A percentile compares a stretch with the other conserved stretches of the same genome.
Evolutionary conservation across 805 yeast species (phyloP).

Genomic region (Saccharomyces paradoxus): DNA sequence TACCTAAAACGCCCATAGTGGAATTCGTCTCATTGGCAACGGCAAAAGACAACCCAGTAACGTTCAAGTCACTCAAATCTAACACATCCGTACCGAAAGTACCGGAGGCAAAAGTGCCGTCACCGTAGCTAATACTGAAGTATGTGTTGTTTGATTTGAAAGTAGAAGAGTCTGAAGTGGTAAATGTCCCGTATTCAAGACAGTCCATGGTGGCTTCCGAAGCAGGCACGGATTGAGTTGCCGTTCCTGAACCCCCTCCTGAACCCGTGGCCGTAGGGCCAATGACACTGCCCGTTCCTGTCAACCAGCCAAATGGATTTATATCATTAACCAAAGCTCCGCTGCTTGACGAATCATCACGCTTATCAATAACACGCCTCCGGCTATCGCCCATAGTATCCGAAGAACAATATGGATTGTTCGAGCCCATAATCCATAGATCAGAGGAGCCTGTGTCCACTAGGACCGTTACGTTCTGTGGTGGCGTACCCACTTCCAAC

Average conservation of each 20-base stretch:
- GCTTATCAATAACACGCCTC: neutral
- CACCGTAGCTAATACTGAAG: constrained; percentile 46
- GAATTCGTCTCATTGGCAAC: constrained; percentile 62
- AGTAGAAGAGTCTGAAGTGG: constrained; percentile 15
- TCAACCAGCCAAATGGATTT: constrained; percentile 4
- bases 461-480: constrained; percentile 46
- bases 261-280: neutral
- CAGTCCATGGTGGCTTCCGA: constrained; percentile 32
- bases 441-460: constrained; percentile 77
- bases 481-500: constrained; percentile 48
- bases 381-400: neutral
- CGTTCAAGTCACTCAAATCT: constrained; percentile 40
- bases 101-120: constrained; percentile 39
- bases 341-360: neutral
- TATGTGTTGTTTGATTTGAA: constrained; percentile 27
- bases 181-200: constrained; percentile 32
- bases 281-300: constrained; percentile 10
- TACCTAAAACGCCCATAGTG: constrained; percentile 61
- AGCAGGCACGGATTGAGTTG: constrained; percentile 5
- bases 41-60: constrained; percentile 58
- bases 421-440: constrained; percentile 43
- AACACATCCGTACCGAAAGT: constrained; percentile 49
- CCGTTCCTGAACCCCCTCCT: neutral
- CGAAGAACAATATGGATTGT: constrained; percentile 40
- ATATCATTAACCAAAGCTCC: constrained; percentile 1